phyloP scores from a whole-genome alignment of 2,329 filamentous ascomycete genomes.

The Aspergillus niger region DNA sequence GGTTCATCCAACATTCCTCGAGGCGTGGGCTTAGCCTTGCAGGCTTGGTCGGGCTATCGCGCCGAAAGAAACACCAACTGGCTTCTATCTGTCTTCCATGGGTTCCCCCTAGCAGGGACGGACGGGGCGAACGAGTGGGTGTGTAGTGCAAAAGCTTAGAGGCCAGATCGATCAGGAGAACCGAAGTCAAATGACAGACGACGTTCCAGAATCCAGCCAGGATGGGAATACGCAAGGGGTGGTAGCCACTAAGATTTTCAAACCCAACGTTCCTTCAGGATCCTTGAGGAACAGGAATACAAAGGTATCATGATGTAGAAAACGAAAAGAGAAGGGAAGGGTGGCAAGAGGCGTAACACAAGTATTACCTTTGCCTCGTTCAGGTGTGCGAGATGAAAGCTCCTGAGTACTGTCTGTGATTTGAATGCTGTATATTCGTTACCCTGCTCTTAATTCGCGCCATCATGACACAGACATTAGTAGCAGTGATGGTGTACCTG shows the following conservation, averaged over 20 bases:
- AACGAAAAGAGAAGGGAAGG: not conserved
- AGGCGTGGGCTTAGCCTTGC: not conserved
- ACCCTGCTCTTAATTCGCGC: not conserved
- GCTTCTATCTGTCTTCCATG: slow-evolving; percentile 36
- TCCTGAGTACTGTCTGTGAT: not conserved
- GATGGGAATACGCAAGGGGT: not conserved
- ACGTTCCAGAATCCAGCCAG: not conserved
- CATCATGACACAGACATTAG: not conserved
- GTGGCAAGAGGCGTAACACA: not conserved
- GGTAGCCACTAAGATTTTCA: not conserved
- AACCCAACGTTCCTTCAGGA: not conserved
- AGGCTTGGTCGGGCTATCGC: not conserved
- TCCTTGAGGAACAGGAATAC: not conserved
- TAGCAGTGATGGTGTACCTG: not conserved
- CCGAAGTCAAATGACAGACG: not conserved
- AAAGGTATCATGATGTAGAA: not conserved
- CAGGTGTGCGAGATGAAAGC: not conserved
- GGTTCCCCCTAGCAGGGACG: slow-evolving; percentile 16
- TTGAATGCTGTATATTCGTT: not conserved
- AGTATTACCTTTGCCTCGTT: not conserved
- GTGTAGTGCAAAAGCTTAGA: not conserved
- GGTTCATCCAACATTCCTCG: not conserved
- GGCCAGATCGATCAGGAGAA: not conserved
- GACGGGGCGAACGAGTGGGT: not conserved
- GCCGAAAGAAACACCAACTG: not conserved